Conservation (phyloP, 345 rosid species). For the Odontarrhena argentea region DNA sequence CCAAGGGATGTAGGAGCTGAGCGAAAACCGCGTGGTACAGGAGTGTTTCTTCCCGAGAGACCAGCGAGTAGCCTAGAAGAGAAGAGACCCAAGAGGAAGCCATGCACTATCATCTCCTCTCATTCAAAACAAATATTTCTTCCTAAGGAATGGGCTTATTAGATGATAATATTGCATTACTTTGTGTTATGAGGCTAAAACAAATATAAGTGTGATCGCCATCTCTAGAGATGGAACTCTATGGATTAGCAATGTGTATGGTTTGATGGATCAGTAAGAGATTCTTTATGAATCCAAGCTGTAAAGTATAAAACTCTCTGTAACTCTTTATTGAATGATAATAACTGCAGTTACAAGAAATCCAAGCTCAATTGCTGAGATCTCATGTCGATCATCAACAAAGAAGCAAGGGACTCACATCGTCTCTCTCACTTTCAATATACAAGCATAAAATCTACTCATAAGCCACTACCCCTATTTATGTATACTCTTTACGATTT, state of each 20-base stretch:
- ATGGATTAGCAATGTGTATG: constrained; percentile 1
- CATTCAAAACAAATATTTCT: constrained; percentile 37
- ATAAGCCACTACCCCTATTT: too few species aligned
- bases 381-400: too few species aligned
- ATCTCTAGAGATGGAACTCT: not conserved
- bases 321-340: too few species aligned
- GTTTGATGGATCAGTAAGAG: not conserved
- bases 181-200: constrained; percentile 4
- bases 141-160: constrained; percentile 42
- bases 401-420: too few species aligned
- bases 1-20: not conserved
- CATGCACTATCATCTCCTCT: constrained; percentile 27
- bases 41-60: constrained; percentile 40
- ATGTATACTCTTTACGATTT: too few species aligned
- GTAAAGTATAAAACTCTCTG: too few species aligned
- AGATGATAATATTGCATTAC: constrained; percentile 13
- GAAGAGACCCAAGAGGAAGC: constrained; percentile 26
- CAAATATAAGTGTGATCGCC: not conserved
- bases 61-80: constrained; percentile 22
- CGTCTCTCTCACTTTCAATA: too few species aligned
- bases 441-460: too few species aligned
- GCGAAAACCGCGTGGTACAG: constrained; percentile 39
- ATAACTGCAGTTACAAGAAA: too few species aligned
- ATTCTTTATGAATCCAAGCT: too few species aligned
- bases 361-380: too few species aligned